Evolutionary conservation across 176 grass and related monocot species (phyloP).

Genomic region (Juncus inflexus): DNA sequence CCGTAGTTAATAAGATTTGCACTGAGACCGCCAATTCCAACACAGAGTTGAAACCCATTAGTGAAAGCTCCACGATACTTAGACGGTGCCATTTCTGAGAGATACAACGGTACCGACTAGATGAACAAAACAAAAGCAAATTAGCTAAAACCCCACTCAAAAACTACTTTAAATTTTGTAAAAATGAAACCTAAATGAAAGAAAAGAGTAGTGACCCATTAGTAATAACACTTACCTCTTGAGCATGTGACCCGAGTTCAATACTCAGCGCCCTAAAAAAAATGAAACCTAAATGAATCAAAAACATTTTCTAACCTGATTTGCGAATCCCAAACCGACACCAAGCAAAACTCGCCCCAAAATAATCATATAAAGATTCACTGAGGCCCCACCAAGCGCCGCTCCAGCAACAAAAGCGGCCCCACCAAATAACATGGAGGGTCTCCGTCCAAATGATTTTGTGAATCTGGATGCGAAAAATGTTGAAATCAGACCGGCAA

Average conservation of each 20-base stretch:
- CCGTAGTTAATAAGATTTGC: constrained; percentile 42
- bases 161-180: no score
- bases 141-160: background rate
- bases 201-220: no score
- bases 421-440: constrained; percentile 62
- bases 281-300: no score
- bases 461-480: constrained; percentile 50
- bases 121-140: background rate
- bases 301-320: constrained; percentile 29
- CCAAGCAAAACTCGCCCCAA: constrained; percentile 55
- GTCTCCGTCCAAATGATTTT: constrained; percentile 26
- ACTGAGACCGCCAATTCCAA: constrained; percentile 28
- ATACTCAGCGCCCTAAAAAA: no score
- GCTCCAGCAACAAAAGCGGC: constrained; percentile 47
- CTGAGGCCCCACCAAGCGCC: constrained; percentile 32
- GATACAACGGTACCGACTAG: constrained; percentile 47
- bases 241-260: no score
- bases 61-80: constrained; percentile 38
- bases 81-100: constrained; percentile 50
- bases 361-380: constrained; percentile 57
- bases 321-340: constrained; percentile 59
- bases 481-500: constrained; percentile 48
- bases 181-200: no score
- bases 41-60: constrained; percentile 43
- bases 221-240: no score